Conservation (phyloP, 192 early-diverging fungal species). For the Mortierella antarctica region DNA sequence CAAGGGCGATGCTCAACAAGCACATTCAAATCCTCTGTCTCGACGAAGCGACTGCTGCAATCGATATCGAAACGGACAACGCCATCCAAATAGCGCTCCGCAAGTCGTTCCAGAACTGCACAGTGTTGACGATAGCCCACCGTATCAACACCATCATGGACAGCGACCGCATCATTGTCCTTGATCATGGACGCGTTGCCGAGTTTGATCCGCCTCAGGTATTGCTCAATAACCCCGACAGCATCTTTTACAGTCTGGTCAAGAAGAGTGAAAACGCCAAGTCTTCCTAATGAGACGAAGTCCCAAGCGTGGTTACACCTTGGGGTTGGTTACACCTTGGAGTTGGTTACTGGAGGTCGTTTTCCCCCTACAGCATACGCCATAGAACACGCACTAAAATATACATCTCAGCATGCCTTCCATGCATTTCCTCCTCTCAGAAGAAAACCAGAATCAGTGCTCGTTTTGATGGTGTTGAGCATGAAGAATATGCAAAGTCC, state of each 20-base stretch:
- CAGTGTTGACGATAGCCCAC: conserved; percentile 68
- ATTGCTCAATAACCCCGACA: conserved; percentile 59
- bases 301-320: too few relatives aligned
- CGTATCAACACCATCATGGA: conserved; percentile 71
- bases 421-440: too few relatives aligned
- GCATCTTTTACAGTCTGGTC: conserved; percentile 55
- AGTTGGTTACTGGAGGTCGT: too few relatives aligned
- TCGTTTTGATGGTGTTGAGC: too few relatives aligned
- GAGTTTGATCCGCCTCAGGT: conserved; percentile 77
- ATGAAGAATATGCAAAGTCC: too few relatives aligned
- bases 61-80: conserved; percentile 54
- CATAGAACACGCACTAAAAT: too few relatives aligned
- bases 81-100: conserved; percentile 56
- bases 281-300: too few relatives aligned
- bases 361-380: too few relatives aligned
- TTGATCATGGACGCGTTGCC: conserved; percentile 74
- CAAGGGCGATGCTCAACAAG: conserved; percentile 67
- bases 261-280: conserved; percentile 14
- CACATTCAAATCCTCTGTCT: conserved; percentile 10
- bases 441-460: too few relatives aligned
- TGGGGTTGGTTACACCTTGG: too few relatives aligned
- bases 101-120: conserved; percentile 49
- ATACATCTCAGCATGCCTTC: too few relatives aligned
- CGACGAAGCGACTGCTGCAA: conserved; percentile 54
- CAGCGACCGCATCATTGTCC: conserved; percentile 80